These are phyloP conservation scores for Phytophthora megakarya DNA, from an alignment of 352 stramenopile genomes.

Conservation along the genomic window DNA sequence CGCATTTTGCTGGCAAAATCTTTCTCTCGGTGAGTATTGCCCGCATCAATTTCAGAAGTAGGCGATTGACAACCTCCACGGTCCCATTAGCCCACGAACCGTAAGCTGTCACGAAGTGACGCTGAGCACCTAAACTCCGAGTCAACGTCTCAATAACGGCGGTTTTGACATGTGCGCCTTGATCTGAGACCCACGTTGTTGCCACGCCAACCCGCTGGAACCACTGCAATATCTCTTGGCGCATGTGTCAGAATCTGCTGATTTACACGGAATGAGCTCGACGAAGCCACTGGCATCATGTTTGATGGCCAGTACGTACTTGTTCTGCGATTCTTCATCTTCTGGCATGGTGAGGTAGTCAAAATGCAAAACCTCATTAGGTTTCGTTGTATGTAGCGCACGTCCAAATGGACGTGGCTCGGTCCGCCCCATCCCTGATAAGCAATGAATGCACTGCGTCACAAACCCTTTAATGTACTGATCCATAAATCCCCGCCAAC, in stretches of 20 bases:
- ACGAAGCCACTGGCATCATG: conserved; percentile 38
- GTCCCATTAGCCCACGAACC: background rate
- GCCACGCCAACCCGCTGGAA: conserved; percentile 13
- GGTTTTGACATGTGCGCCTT: conserved; percentile 40
- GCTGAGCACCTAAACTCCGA: background rate
- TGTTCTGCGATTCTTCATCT: background rate
- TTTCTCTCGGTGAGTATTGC: background rate
- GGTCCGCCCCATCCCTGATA: background rate
- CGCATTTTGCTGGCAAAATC: no score
- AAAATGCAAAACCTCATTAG: conserved; percentile 47
- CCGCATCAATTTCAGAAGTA: background rate
- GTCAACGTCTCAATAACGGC: conserved; percentile 22
- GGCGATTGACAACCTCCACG: background rate
- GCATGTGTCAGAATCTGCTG: background rate
- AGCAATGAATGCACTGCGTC: background rate
- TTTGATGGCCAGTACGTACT: conserved; percentile 40
- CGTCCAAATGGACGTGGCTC: conserved; percentile 19
- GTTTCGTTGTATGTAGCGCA: conserved; percentile 31
- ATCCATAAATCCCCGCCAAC: background rate
- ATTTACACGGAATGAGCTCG: conserved; percentile 22
- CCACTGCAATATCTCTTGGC: conserved; percentile 18
- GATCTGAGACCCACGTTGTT: conserved; percentile 32
- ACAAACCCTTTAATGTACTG: conserved; percentile 14
- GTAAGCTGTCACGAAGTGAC: conserved; percentile 3
- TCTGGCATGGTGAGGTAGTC: conserved; percentile 33